Evolutionary conservation across 495 filamentous ascomycete species (phyloP), one percentile per base, ranked within the genome.

Genomic region (Cercophora newfieldiana): DNA sequence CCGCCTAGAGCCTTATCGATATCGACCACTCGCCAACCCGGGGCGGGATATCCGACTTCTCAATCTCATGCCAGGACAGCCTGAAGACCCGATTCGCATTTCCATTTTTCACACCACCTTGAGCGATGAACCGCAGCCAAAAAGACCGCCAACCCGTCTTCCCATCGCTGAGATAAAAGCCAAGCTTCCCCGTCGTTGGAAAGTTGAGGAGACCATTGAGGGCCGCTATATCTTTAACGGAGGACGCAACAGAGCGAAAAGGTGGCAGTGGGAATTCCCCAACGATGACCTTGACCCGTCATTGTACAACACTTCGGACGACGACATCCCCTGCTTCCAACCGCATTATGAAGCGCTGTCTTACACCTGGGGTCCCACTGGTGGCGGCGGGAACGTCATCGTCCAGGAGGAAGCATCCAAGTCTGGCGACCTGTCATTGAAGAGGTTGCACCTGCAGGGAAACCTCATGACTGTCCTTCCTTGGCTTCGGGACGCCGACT

Each of bases 71-170:
- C 50, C 50, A 14, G 50, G 50, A 26, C 16, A 8, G 50, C 50
- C 2, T 1, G 50, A 19, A 22, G 50, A 53, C 2, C 50, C 50
- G 50, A 53, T 53, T 26, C 50, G 50, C n/a, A 53, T 53, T 26
- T 53, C 50, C 50, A 53, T 53, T 14, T 53, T 53, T 26, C 50
- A 53, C 50, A n/a, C 50, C 50, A 53, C 50, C 2, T n/a, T 53
- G 50, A 19, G 22, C 19, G 50, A 53, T 19, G 50, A 53, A 19
- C 50, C 50, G n/a, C 19, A 53, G 22, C 50, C 50, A 3, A 53
- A 53, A 19, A 2, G 50, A n/a, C 7, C 50, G 24, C 50, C 7
- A 8, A 53, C 50, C n/a, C 50, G n/a, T 7, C 10, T 53, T 14
- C 19, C 50, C 3, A 1, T 53, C 7, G 2, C 21, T n/a, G 7